Base-by-base conservation (phyloP, 768 basidiomycete species). In the Omphalotus guepiniiformis region DNA sequence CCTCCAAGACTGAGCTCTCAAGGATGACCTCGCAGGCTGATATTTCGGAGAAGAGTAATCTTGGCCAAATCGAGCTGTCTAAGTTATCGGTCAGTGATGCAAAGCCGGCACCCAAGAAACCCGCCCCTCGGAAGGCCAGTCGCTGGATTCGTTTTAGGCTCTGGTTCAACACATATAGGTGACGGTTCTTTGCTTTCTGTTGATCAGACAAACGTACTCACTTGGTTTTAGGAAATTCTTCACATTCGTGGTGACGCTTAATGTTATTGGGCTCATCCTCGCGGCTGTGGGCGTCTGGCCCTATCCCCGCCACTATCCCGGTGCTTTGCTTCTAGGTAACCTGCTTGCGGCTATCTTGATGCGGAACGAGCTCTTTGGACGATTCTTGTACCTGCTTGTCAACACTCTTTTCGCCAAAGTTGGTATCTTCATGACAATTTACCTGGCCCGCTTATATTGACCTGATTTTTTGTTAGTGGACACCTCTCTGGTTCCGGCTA, bases 131-230 rank as follows among this genome's bases (percentile, higher is more conserved):
- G 58, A 73, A 73, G 60, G 67, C 64, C 27, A 74, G 76, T 29
- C 72, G 74, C 32, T 79, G 77, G 70, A 79, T 85, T 47, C 63
- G 72, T 39, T 80, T 81, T 61, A 74, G 74, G 47, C 64, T 88
- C 21, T 90, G 88, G 88, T 89, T 82, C 63, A 86, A 91, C 56
- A 83, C 81, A 0, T 90, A 91, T 58, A 72, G 85, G 87, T 83
- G 49, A 6, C 72, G 53, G 4, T 12, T 34, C 16, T 21, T 9
- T n/a, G n/a, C n/a, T n/a, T n/a, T n/a, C n/a, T n/a, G n/a, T n/a
- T n/a, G n/a, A n/a, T n/a, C n/a, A n/a, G n/a, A n/a, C n/a, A n/a
- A n/a, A n/a, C n/a, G n/a, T n/a, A n/a, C n/a, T n/a, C n/a, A n/a
- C n/a, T n/a, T n/a, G n/a, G n/a, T 18, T 27, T 5, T 29, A 88